Evolutionary conservation across 495 filamentous ascomycete genomes (phyloP).

Genomic region (Talaromyces borbonicus): DNA sequence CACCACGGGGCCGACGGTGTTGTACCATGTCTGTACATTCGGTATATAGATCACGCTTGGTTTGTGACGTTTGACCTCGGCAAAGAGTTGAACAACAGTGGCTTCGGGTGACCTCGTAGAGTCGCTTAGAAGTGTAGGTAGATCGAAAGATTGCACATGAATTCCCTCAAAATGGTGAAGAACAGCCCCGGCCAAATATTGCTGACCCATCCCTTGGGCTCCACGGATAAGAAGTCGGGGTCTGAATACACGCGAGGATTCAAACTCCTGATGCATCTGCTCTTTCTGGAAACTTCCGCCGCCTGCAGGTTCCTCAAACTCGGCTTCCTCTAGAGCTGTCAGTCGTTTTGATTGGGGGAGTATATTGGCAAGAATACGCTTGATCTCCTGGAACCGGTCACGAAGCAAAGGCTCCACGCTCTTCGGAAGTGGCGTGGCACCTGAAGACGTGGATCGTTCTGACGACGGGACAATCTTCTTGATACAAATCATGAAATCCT

Average conservation of each 20-base stretch:
- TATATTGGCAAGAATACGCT: constrained; percentile 58
- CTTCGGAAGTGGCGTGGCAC: constrained; percentile 65
- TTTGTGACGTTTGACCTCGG: constrained; percentile 86
- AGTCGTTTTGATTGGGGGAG: constrained; percentile 73
- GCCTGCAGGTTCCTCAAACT: constrained; percentile 80
- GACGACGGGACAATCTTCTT: constrained; percentile 96
- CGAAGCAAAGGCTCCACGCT: constrained; percentile 74
- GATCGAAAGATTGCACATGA: constrained; percentile 91
- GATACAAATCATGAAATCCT: constrained; percentile 92
- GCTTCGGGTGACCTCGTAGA: constrained; percentile 70
- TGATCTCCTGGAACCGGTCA: constrained; percentile 55
- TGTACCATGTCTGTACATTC: constrained; percentile 77
- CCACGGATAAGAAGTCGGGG: constrained; percentile 77
- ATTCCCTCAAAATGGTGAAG: constrained; percentile 85
- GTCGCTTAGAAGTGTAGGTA: constrained; percentile 68
- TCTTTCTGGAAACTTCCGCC: constrained; percentile 75
- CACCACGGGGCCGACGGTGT: constrained; percentile 52
- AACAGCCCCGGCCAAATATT: constrained; percentile 78
- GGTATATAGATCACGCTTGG: constrained; percentile 95
- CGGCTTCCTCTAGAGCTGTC: constrained; percentile 86
- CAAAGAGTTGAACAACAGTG: constrained; percentile 78
- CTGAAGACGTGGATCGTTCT: constrained; percentile 73
- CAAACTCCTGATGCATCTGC: constrained; percentile 81
- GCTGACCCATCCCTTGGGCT: constrained; percentile 80
- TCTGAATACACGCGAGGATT: constrained; percentile 77